Evolutionary conservation across 768 basidiomycete genomes (phyloP), one percentile per base, ranked within the genome.

Genomic region (Phylloporus sp.): DNA sequence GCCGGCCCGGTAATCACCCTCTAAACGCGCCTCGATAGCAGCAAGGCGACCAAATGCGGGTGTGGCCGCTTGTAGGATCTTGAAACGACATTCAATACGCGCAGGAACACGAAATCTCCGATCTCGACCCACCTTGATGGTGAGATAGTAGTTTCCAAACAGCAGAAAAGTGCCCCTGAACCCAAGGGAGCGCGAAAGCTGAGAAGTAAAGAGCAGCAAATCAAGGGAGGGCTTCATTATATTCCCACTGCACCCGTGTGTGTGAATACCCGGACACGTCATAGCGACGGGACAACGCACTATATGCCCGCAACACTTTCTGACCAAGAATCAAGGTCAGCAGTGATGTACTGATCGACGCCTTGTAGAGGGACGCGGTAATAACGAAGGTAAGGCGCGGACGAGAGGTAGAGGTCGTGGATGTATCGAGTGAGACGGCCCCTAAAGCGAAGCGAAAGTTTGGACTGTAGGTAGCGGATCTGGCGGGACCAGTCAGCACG

Each of bases 11-110:
- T 94, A 97, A 56, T 96, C 95, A 11, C 95, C 95, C 58, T 98
- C 79, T 26, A 97, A 67, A 24, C 82, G 78, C 0, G 92, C 91
- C 61, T 96, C 92, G 4, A 86, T 78, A 0, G 89, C 88, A 0
- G 94, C 91, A 13, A 97, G 74, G 27, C 82, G 78, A 0, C 94
- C 95, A 67, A 98, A 98, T 0, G 93, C 87, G 0, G 94, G 95
- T 0, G 95, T 93, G 5, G 89, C 92, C 4, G 85, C 82, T 22
- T 82, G 76, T 4, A 97, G 68, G 32, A 96, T 85, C 52, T 79
- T 20, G 20, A 9, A 3, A 13, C 26, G 8, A 38, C 8, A 29
- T 38, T 8, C 20, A 31, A 5, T 8, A 20, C n/a, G 2, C 3
- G 9, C 17, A n/a, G n/a, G 3, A 1, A 4, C 22, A 23, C 11